These are phyloP conservation scores for Craterostigma plantagineum DNA, from an alignment of 257 asterid species.

Conservation along the genomic window DNA sequence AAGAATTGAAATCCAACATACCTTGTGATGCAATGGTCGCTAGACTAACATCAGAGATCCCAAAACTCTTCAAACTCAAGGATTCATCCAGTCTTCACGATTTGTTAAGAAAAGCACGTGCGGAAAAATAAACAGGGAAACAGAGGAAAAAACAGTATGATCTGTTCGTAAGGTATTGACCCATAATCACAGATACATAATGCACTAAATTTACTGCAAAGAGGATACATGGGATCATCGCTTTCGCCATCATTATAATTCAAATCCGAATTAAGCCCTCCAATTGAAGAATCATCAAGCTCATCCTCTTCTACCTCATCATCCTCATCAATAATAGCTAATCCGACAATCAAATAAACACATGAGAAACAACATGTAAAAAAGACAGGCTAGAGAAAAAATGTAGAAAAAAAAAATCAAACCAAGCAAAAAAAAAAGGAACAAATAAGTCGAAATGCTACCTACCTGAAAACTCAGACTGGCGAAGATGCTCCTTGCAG, in stretches of 20 bases:
- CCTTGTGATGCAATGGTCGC: constrained; percentile 88
- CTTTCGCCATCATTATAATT: constrained; percentile 14
- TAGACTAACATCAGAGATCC: constrained; percentile 72
- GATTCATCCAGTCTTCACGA: constrained; percentile 53
- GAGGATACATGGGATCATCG: constrained; percentile 64
- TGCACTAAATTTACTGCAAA: neutral
- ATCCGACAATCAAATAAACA: constrained; percentile 3
- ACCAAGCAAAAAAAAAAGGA: constrained; percentile 1
- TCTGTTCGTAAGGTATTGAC: too few relatives aligned
- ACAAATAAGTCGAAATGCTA: constrained; percentile 13
- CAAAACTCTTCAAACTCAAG: constrained; percentile 48
- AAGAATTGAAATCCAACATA: constrained; percentile 10
- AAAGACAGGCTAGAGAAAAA: neutral
- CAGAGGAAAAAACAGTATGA: neutral
- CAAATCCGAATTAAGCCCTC: constrained; percentile 7
- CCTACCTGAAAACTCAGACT: constrained; percentile 17
- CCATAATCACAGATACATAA: too few relatives aligned
- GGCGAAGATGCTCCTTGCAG: constrained; percentile 40
- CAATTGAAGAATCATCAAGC: constrained; percentile 19
- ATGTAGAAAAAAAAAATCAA: neutral
- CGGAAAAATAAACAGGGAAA: neutral
- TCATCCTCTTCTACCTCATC: constrained; percentile 18
- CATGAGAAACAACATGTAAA: neutral
- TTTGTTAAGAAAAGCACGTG: constrained; percentile 25
- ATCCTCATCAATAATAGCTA: constrained; percentile 41